Evolutionary conservation across 305 asterid genomes (phyloP).

Genomic region (Caryopteris hybrid): DNA sequence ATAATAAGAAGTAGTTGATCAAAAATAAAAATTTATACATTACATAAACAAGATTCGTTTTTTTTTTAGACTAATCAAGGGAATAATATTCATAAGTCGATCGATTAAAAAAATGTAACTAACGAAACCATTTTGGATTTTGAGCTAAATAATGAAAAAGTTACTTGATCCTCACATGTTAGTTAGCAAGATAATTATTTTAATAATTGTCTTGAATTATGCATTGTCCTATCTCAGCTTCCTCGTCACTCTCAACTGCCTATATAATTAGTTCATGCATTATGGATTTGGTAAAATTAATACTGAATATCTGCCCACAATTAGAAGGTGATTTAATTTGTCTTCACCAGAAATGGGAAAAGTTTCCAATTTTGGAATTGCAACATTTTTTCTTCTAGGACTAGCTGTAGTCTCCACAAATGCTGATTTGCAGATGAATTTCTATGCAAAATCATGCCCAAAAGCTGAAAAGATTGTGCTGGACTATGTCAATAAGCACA

Average conservation of each 20-base stretch:
- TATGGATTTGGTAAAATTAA: background rate
- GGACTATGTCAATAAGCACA: slow-evolving; percentile 43
- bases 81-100: background rate
- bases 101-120: background rate
- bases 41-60: too few species aligned
- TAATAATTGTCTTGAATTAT: background rate
- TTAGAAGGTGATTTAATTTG: background rate
- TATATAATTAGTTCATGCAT: slow-evolving; percentile 23
- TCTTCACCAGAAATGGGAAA: slow-evolving; percentile 22
- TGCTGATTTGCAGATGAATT: slow-evolving; percentile 41
- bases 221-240: background rate
- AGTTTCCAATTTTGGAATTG: background rate
- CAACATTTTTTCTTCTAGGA: slow-evolving; percentile 17
- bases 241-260: background rate
- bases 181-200: background rate
- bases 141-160: background rate
- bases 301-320: too few species aligned
- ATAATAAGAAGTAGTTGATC: too few species aligned
- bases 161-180: slow-evolving; percentile 8
- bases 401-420: slow-evolving; percentile 12
- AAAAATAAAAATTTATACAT: too few species aligned
- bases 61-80: too few species aligned
- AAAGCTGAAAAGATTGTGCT: slow-evolving; percentile 52
- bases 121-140: background rate
- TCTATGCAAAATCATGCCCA: slow-evolving; percentile 49